A percentile compares a stretch with the other conserved stretches of the same genome.
phyloP scores from a whole-genome alignment of 129 eudicot genomes.

The Lonicera japonica region DNA sequence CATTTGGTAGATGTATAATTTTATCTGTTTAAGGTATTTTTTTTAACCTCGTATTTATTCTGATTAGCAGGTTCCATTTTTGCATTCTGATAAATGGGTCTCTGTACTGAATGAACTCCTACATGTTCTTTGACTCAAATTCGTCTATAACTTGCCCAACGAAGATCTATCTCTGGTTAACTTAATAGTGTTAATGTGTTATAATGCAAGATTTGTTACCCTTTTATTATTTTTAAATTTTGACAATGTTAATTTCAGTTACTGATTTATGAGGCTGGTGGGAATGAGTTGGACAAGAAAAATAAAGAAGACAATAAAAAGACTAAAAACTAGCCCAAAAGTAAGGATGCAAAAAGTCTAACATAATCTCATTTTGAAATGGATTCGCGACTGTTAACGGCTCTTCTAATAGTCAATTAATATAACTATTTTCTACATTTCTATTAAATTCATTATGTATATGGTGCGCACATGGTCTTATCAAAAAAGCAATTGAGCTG shows the following conservation, averaged over 20 bases:
- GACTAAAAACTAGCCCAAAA: conserved; percentile 26
- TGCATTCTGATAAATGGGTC: not conserved
- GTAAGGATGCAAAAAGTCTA: conserved; percentile 31
- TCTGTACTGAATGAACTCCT: not conserved
- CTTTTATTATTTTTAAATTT: not conserved
- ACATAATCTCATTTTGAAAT: conserved; percentile 77
- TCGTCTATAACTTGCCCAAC: not conserved
- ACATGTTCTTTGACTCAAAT: too few species aligned
- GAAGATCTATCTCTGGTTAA: not conserved
- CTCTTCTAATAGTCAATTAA: conserved; percentile 73
- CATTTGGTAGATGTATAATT: conserved; percentile 85
- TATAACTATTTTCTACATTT: conserved; percentile 5
- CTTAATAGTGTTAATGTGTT: not conserved
- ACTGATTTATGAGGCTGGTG: conserved; percentile 61
- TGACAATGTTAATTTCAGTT: conserved; percentile 36
- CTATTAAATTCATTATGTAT: not conserved
- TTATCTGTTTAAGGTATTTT: conserved; percentile 81
- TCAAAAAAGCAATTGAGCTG: not conserved
- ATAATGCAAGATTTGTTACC: not conserved
- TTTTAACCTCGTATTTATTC: not conserved
- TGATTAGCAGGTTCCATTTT: not conserved
- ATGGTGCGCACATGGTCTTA: not conserved
- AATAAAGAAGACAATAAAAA: conserved; percentile 37
- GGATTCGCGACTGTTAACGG: conserved; percentile 90
- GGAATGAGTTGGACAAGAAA: conserved; percentile 22